A percentile compares a stretch with the other conserved stretches of the same genome.
phyloP scores from a whole-genome alignment of 2,329 filamentous ascomycete genomes.

The Dactylellina cionopaga region DNA sequence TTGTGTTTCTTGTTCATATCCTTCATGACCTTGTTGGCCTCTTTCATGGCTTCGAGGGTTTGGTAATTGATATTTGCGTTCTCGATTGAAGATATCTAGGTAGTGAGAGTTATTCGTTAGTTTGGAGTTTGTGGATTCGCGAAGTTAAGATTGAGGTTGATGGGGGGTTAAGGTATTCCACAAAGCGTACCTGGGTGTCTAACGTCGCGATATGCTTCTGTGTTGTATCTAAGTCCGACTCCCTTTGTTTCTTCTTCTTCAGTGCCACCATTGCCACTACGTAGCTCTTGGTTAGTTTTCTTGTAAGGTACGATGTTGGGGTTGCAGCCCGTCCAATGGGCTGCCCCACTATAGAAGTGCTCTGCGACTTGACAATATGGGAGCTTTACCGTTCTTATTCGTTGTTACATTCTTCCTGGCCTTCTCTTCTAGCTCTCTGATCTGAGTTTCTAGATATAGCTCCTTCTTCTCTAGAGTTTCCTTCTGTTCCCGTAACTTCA shows the following conservation, averaged over 20 bases:
- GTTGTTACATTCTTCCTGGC: slow-evolving; percentile 86
- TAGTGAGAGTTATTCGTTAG: not conserved
- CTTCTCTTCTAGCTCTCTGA: slow-evolving; percentile 88
- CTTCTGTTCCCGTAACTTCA: slow-evolving; percentile 84
- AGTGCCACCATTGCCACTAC: slow-evolving; percentile 89
- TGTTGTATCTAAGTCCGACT: slow-evolving; percentile 91
- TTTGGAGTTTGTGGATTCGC: not conserved
- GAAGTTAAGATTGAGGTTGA: not conserved
- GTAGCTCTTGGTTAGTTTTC: not conserved
- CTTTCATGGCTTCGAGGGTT: slow-evolving; percentile 93
- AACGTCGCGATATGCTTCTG: slow-evolving; percentile 87
- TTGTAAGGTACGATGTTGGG: not conserved
- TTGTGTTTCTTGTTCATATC: slow-evolving; percentile 89
- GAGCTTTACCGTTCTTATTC: slow-evolving; percentile 81
- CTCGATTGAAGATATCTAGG: slow-evolving; percentile 88
- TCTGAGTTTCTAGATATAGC: slow-evolving; percentile 87
- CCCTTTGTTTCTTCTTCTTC: slow-evolving; percentile 91
- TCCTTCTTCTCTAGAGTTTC: slow-evolving; percentile 98
- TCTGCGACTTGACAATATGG: slow-evolving; percentile 61
- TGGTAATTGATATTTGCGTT: slow-evolving; percentile 98
- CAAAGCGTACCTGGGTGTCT: slow-evolving; percentile 76
- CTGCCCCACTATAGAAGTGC: too few relatives aligned
- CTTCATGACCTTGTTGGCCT: slow-evolving; percentile 89
- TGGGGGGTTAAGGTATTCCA: not conserved
- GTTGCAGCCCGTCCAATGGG: too few relatives aligned